Base-by-base conservation (phyloP, 2,329 filamentous ascomycete species). In the Talaromyces atroroseus region DNA sequence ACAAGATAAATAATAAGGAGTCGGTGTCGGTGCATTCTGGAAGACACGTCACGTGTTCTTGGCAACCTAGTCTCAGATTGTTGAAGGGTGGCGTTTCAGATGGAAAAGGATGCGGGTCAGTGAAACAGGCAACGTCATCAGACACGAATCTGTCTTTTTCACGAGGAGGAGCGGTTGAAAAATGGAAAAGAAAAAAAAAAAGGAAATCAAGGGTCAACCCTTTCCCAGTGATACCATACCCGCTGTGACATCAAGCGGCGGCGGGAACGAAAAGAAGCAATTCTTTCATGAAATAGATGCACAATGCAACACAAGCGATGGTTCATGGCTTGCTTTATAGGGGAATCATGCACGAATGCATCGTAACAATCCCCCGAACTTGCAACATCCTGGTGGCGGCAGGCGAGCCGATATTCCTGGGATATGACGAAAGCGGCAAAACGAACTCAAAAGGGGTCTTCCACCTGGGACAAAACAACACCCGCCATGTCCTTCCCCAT, bases 161-260 rank as follows among this genome's bases (percentile, higher is more conserved):
- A 23, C 10, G 36, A 44, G 8, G 40, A 18, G 18, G 18, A 21
- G 23, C 12, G 40, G 6, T 40, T 54, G 53, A 59, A 63, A 63
- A 54, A 57, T 51, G 48, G 56, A 52, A 60, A 52, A 59, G 36
- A 57, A 52, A 49, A 59, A 50, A 46, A 47, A 56, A 49, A 59
- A 51, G 51, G 44, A 49, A 29, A 52, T 47, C 49, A 48, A 44
- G 32, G 58, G 12, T 36, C 32, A 16, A 36, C 32, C 32, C 32
- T 5, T n/a, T 36, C 32, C 32, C 32, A 36, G 18, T 21, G 11
- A 50, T 57, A 20, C 18, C 23, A 46, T 38, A 46, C 40, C 56
- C 56, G 29, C 56, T 29, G 45, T 54, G 46, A 54, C 49, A 50
- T 58, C 56, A 50, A 58, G 45, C 23, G 46, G 46, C 44, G 24